Evolutionary conservation across 2,329 filamentous ascomycete species (phyloP).

Genomic region (Xylaria sp.): DNA sequence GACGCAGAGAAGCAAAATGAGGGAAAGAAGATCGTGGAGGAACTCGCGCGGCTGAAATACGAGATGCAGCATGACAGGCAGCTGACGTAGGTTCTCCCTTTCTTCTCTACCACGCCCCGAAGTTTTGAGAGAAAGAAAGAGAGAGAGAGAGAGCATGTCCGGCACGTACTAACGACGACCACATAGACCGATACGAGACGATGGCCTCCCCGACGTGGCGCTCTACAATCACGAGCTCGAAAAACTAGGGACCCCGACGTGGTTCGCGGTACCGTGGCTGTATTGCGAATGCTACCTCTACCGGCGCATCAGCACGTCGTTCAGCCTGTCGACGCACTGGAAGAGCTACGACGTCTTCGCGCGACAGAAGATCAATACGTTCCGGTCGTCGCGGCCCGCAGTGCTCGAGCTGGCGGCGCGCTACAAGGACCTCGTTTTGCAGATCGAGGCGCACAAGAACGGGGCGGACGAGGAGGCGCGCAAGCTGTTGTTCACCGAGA

Average conservation of each 20-base stretch:
- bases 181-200: constrained; percentile 72
- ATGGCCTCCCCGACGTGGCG: constrained; percentile 75
- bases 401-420: constrained; percentile 81
- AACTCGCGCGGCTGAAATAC: constrained; percentile 86
- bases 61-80: constrained; percentile 88
- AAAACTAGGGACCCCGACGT: constrained; percentile 73
- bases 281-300: constrained; percentile 95
- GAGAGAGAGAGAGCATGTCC: too few relatives aligned
- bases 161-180: constrained; percentile 1
- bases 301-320: constrained; percentile 81
- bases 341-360: constrained; percentile 88
- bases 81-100: constrained; percentile 64
- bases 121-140: too few relatives aligned
- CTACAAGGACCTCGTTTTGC: constrained; percentile 74
- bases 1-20: constrained; percentile 71
- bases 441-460: constrained; percentile 58
- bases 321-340: constrained; percentile 80
- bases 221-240: constrained; percentile 87
- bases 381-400: constrained; percentile 87
- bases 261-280: constrained; percentile 88
- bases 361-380: constrained; percentile 88
- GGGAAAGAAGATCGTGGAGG: constrained; percentile 83
- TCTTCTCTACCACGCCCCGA: too few relatives aligned
- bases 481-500: constrained; percentile 81
- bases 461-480: constrained; percentile 65